Base-by-base conservation (phyloP, 768 basidiomycete species). In the Pisolithus microcarpus region DNA sequence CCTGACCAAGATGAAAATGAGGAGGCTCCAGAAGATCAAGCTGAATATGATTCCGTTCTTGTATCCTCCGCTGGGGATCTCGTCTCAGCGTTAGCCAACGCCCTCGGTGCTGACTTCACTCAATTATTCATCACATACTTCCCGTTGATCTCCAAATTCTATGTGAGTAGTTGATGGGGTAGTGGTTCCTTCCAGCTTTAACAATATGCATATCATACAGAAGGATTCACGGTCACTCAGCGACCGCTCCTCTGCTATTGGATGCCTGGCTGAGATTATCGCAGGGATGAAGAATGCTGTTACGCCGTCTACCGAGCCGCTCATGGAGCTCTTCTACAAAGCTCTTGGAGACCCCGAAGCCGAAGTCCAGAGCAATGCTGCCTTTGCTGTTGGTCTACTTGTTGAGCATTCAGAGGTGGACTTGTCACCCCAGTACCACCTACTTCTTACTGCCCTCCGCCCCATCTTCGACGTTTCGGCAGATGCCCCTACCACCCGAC, bases 361-460 rank as follows among this genome's bases (percentile, higher is more conserved):
- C n/a, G 95, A 98, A 69, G 94, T 98, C 8, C 83, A 89, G 60
- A 93, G 91, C 70, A 98, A 98, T 61, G 92, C 93, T 18, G 92
- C 93, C 15, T 99, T 96, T 65, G 95, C 94, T 31, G 76, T 82
- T 31, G 95, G 96, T 52, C 83, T 95, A 38, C 80, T 99, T 50
- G 80, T 97, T 56, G 90, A 94, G 70, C 81, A 92, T 72, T 84
- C 90, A 7, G 75, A 83, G 43, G 66, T 81, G 51, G 92, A 99
- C 65, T 78, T 97, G 37, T 81, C 85, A 1, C 71, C 77, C 9
- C 92, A 96, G 62, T 95, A 87, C 71, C 69, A 84, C 38, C 77
- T 75, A 52, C 74, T 98, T 39, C 87, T 98, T 45, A 72, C 71
- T 34, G 84, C 84, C 1, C 81, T 98, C 43, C 87, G 81, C 24